Evolutionary conservation across 139 green algal genomes (phyloP), one percentile per base, ranked within the genome.

Genomic region (Chlorella ohadii): DNA sequence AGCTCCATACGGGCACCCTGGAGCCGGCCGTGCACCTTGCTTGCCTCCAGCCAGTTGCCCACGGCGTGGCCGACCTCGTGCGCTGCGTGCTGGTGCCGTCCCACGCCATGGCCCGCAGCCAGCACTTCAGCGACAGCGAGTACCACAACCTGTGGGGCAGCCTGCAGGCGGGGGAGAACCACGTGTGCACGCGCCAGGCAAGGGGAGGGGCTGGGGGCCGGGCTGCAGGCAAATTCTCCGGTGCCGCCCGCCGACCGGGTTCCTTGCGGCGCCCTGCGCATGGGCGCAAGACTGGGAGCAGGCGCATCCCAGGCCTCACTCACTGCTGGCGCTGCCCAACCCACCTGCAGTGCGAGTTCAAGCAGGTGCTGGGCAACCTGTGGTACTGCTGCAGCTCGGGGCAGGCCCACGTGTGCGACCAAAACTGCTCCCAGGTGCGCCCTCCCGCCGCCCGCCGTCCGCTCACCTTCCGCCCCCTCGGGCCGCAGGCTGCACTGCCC

Each of bases 381-480:
- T 89, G 34, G 28, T 59, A 38, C 4, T 89, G 86, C 71, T 28
- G 22, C 38, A 66, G 44, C 70, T 84, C 56, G 27, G 86, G 85
- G 3, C 79, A 72, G 51, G 65, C 59, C 25, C 85, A 89, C 81
- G 73, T 89, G 7, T 89, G 85, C 67, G 85, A 89, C 59, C 36
- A 78, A 41, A 75, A 75, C 68, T 78, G 71, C 71, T 63, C 38
- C 11, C 71, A 59, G 51, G 51, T 59, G 51, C 51, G 51, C 12
- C 51, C 12, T 22, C 51, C 15, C 51, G 51, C 15, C 15, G 11
- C 51, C 51, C 51, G 44, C 51, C 12, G 51, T 13, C 51, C 51
- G 51, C 51, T 59, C 51, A 13, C 51, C 51, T 59, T 59, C 51
- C 51, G 51, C 51, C 51, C 51, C 51, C 51, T 59, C 11, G 12